These are phyloP conservation scores for Erythrophleum fordii DNA, from an alignment of 306 rosid genomes.

Conservation along the genomic window DNA sequence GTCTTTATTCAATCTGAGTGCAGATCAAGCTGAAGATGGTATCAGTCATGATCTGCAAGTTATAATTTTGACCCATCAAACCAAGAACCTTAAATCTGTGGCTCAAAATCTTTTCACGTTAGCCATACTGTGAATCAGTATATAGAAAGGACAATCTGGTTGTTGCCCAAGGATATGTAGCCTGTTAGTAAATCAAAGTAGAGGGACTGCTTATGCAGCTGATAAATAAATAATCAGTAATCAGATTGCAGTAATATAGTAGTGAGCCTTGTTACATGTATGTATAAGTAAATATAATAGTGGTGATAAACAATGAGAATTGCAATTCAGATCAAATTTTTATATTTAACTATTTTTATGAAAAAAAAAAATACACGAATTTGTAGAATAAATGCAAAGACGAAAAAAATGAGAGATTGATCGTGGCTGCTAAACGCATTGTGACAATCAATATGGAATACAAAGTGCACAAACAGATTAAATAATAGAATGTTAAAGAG, in stretches of 20 bases:
- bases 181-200: neutral
- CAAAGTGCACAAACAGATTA: neutral
- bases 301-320: neutral
- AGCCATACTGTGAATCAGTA: neutral
- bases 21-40: constrained; percentile 3
- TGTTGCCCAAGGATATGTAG: neutral
- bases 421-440: neutral
- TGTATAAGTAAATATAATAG: neutral
- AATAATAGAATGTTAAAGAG: neutral
- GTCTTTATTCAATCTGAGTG: neutral
- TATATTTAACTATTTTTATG: neutral
- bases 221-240: neutral
- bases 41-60: neutral
- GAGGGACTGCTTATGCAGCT: neutral
- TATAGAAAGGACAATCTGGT: neutral
- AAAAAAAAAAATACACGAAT: neutral
- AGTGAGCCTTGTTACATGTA: neutral
- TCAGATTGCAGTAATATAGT: neutral
- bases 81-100: neutral
- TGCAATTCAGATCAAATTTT: constrained; percentile 12
- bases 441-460: neutral
- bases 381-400: neutral
- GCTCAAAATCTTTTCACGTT: neutral
- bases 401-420: constrained; percentile 7
- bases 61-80: neutral